phyloP scores from a whole-genome alignment of 129 eudicot species.

The Lonicera japonica region DNA sequence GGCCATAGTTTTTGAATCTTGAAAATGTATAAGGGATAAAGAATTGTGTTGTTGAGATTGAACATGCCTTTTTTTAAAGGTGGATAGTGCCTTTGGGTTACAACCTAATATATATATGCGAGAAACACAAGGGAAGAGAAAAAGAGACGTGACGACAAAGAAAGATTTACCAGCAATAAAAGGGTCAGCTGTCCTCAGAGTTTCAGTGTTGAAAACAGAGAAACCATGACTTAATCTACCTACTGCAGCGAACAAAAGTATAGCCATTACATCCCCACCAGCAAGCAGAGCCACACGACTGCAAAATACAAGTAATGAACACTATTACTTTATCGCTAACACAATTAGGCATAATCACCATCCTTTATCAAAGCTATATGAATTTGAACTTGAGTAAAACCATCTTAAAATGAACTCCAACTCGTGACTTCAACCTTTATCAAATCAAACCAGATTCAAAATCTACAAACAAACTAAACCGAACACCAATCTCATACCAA shows the following conservation, averaged over 20 bases:
- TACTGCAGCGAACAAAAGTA: constrained; percentile 76
- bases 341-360: not conserved
- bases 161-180: constrained; percentile 72
- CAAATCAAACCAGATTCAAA: not conserved
- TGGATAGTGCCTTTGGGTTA: not conserved
- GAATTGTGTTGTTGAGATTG: no score
- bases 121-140: no score
- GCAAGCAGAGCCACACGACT: constrained; percentile 77
- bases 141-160: not conserved
- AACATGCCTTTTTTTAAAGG: no score
- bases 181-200: constrained; percentile 89
- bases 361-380: no score
- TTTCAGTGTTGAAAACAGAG: constrained; percentile 63
- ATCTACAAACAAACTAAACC: no score
- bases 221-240: constrained; percentile 97
- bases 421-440: not conserved
- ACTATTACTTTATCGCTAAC: no score
- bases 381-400: no score
- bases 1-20: no score
- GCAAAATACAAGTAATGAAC: constrained; percentile 2
- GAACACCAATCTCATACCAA: no score
- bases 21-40: no score
- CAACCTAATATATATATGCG: not conserved
- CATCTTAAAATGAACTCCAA: no score
- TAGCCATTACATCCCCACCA: constrained; percentile 87